Evolutionary conservation across 2,329 filamentous ascomycete species (phyloP).

Genomic region (Cercospora beticola): DNA sequence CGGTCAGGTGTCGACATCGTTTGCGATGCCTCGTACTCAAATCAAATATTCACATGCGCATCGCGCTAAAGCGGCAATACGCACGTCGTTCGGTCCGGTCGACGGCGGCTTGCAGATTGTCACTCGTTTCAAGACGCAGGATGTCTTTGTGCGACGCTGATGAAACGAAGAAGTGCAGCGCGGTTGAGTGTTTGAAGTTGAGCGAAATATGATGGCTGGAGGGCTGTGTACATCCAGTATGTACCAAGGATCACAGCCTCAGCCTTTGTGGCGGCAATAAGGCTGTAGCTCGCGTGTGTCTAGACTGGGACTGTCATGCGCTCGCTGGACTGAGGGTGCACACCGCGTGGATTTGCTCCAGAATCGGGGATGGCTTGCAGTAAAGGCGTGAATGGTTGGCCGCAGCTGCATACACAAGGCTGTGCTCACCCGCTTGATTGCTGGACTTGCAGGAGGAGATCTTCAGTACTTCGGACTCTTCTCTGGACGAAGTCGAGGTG

Average conservation of each 20-base stretch:
- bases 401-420: slow-evolving; percentile 2
- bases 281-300: slow-evolving; percentile 10
- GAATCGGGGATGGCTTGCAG: neutral
- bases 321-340: neutral
- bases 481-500: neutral
- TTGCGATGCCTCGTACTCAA: slow-evolving; percentile 8
- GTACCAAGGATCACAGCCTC: neutral
- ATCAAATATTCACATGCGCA: slow-evolving; percentile 10
- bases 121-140: slow-evolving; percentile 14
- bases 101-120: slow-evolving; percentile 9
- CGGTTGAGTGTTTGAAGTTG: neutral
- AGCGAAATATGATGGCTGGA: slow-evolving; percentile 1
- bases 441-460: neutral
- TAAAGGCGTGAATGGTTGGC: neutral
- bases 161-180: slow-evolving; percentile 11
- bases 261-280: slow-evolving; percentile 9
- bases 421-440: neutral
- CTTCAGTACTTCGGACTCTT: neutral
- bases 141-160: neutral
- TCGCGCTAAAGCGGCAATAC: slow-evolving; percentile 13
- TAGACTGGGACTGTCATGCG: slow-evolving; percentile 1
- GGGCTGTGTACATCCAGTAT: neutral
- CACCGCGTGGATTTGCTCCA: neutral
- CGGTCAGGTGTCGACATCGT: slow-evolving; percentile 20
- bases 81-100: slow-evolving; percentile 1